These are phyloP conservation scores for Lathyrus sativus DNA, from an alignment of 306 rosid species.

Conservation along the genomic window DNA sequence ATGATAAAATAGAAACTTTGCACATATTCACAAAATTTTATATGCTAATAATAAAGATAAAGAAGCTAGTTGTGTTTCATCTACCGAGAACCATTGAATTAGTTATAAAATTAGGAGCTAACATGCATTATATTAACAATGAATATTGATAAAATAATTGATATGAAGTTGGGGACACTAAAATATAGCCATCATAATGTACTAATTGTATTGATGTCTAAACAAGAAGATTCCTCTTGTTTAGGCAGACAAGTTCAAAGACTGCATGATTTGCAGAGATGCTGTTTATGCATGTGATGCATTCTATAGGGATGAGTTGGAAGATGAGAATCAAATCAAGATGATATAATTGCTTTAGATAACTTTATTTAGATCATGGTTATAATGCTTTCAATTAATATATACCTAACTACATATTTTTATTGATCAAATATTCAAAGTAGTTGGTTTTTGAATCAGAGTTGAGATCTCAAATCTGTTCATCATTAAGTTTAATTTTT, in stretches of 20 bases:
- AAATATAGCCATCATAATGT: slow-evolving; percentile 13
- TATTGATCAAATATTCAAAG: not conserved
- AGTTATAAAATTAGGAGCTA: slow-evolving; percentile 5
- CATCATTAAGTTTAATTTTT: not conserved
- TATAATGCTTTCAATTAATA: too few relatives aligned
- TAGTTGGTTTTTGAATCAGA: not conserved
- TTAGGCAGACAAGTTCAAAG: slow-evolving; percentile 19
- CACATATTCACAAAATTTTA: slow-evolving; percentile 13
- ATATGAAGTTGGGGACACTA: not conserved
- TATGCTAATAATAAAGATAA: not conserved
- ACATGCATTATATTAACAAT: slow-evolving; percentile 4
- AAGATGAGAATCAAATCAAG: slow-evolving; percentile 1
- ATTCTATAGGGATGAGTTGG: slow-evolving; percentile 19
- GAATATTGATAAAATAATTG: not conserved
- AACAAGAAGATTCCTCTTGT: too few relatives aligned
- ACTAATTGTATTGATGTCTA: not conserved
- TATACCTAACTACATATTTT: not conserved
- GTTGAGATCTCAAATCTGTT: not conserved
- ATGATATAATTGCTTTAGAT: slow-evolving; percentile 13
- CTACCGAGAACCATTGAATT: not conserved
- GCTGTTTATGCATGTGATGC: slow-evolving; percentile 29
- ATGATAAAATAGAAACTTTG: too few relatives aligned
- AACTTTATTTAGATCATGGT: not conserved
- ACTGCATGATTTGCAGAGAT: slow-evolving; percentile 17
- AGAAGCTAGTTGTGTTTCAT: not conserved